These are phyloP conservation scores for Wickerhamomyces chambardii DNA, from an alignment of 805 yeast genomes.

Conservation along the genomic window DNA sequence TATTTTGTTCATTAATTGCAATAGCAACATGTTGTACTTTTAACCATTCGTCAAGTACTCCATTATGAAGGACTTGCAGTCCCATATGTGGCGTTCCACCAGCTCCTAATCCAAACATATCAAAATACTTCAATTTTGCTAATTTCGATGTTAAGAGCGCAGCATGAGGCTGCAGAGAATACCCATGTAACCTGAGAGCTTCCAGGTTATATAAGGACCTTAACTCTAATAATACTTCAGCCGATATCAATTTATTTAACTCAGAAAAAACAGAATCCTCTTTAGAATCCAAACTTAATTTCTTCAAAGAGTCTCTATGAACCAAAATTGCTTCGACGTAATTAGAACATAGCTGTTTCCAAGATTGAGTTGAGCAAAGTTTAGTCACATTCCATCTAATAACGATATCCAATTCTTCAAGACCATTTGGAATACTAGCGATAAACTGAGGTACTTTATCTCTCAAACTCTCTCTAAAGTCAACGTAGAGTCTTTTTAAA, in stretches of 20 bases:
- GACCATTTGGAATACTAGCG: constrained; percentile 7
- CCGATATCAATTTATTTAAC: constrained; percentile 18
- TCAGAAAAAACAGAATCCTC: constrained; percentile 27
- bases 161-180: constrained; percentile 19
- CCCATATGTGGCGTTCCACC: constrained; percentile 49
- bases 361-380: constrained; percentile 12
- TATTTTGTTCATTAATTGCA: constrained; percentile 23
- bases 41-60: constrained; percentile 48
- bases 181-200: constrained; percentile 32
- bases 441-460: constrained; percentile 32
- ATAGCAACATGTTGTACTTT: constrained; percentile 45
- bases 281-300: constrained; percentile 30
- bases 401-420: constrained; percentile 29
- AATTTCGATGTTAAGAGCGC: constrained; percentile 19
- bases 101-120: constrained; percentile 39
- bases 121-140: constrained; percentile 23
- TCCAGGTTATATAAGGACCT: constrained; percentile 17
- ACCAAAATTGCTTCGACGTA: constrained; percentile 11
- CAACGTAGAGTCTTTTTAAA: constrained; percentile 24
- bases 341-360: constrained; percentile 12
- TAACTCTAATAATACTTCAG: constrained; percentile 12
- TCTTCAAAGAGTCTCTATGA: constrained; percentile 16
- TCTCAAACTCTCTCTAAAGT: constrained; percentile 29
- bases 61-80: constrained; percentile 41
- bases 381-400: constrained; percentile 31